Evolutionary conservation across 2,329 filamentous ascomycete species (phyloP), one percentile per base, ranked within the genome.

Genomic region (Exophiala bonariae): DNA sequence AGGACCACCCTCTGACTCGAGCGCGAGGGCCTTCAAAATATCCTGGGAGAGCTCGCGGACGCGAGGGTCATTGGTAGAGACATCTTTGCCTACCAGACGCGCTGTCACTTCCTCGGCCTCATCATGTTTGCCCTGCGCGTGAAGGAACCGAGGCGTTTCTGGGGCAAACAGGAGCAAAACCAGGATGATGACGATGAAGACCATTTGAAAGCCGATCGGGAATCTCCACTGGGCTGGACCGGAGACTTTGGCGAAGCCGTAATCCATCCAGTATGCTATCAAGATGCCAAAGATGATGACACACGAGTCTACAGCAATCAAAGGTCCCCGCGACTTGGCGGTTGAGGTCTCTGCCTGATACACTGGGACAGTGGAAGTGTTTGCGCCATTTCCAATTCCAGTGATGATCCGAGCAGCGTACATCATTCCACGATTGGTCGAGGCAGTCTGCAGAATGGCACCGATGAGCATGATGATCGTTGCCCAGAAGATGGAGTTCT

Each of bases 151-250:
- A 2, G 82, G 82, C 1, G 32, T 7, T n/a, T 34, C 32, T 6
- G 18, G 2, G 63, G 65, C 4, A 59, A 62, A 11, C 23, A 26
- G 23, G 31, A 77, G 63, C 18, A 80, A 78, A 22, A 80, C 66
- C 23, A 26, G 6, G 23, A 26, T 72, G 63, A n/a, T 73, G 3
- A 77, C 47, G 1, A 77, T 76, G 41, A 81, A 76, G 22, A 79
- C 54, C 51, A 80, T 79, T 61, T 82, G 79, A 60, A 81, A 78
- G 6, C 73, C 75, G 41, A 80, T 72, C 1, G 78, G 78, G 50
- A 80, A 77, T 39, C 78, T 68, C 77, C 77, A 81, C 13, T 72
- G 63, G 14, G 74, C 63, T 11, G 67, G 66, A 41, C 50, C 70
- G 42, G 75, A 75, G 14, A 76, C 61, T 59, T 77, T 79, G 6